Conservation (phyloP, 2,329 filamentous ascomycete genomes). For the Aureobasidium namibiae region DNA sequence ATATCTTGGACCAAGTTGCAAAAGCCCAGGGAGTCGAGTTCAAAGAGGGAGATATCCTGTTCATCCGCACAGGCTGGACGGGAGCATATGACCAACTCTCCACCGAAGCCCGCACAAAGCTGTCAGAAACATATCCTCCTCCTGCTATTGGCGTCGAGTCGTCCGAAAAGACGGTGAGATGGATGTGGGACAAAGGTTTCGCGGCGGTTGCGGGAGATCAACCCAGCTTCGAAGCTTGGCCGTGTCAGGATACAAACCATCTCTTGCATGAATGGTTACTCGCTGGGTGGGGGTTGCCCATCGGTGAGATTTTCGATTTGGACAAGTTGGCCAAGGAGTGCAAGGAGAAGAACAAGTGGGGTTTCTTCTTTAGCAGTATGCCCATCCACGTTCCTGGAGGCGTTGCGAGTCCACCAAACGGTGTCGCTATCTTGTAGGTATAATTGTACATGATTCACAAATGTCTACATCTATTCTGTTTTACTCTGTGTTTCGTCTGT, state of each 20-base stretch:
- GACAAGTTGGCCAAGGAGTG: constrained; percentile 25
- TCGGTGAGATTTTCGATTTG: constrained; percentile 29
- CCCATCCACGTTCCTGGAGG: constrained; percentile 17
- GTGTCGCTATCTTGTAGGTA: constrained; percentile 15
- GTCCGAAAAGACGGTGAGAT: constrained; percentile 31
- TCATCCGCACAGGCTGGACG: constrained; percentile 14
- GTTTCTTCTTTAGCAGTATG: constrained; percentile 21
- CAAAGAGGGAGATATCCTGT: constrained; percentile 14
- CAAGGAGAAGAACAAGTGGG: constrained; percentile 22
- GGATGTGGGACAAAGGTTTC: constrained; percentile 39
- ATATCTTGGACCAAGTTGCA: constrained; percentile 27
- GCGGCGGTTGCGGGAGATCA: constrained; percentile 56
- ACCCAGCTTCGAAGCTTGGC: constrained; percentile 57
- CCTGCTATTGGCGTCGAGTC: constrained; percentile 8
- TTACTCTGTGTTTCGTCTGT: neutral
- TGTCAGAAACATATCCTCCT: neutral
- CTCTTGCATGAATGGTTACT: constrained; percentile 17
- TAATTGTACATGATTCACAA: neutral
- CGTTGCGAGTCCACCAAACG: constrained; percentile 18
- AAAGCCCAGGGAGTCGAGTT: constrained; percentile 18
- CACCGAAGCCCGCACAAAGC: neutral
- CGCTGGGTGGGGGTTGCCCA: constrained; percentile 20
- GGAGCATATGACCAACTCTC: constrained; percentile 13
- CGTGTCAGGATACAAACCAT: constrained; percentile 29
- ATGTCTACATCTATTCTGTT: no score